Percentiles rank a stretch among this genome's conserved stretches.
phyloP scores from a whole-genome alignment of 2,329 filamentous ascomycete species.

The Gnomoniopsis smithogilvyi region DNA sequence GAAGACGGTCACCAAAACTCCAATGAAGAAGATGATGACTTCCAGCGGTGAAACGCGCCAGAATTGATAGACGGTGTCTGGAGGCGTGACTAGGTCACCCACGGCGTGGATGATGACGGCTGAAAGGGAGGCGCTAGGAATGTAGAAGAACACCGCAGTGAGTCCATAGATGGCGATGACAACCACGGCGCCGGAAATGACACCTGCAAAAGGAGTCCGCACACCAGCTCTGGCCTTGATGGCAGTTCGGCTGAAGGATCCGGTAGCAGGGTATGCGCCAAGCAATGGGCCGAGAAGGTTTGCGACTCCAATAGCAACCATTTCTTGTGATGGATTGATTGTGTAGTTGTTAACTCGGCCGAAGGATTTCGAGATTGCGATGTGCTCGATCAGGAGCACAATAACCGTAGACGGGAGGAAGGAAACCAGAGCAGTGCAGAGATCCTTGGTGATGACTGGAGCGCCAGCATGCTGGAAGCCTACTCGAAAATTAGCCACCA shows the following conservation, averaged over 20 bases:
- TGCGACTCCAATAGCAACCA: conserved; percentile 88
- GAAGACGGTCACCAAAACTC: conserved; percentile 88
- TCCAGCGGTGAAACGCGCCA: conserved; percentile 92
- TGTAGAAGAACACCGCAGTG: conserved; percentile 89
- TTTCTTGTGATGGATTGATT: conserved; percentile 92
- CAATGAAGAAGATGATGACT: conserved; percentile 87
- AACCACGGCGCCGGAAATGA: conserved; percentile 83
- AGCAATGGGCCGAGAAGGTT: conserved; percentile 91
- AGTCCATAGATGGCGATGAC: conserved; percentile 87
- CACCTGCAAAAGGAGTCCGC: conserved; percentile 82
- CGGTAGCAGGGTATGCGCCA: conserved; percentile 87
- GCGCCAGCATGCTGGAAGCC: conserved; percentile 78
- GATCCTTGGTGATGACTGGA: conserved; percentile 62
- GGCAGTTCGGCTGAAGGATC: conserved; percentile 92
- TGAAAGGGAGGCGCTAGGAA: conserved; percentile 74
- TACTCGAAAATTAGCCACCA: conserved; percentile 23
- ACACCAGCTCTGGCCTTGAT: conserved; percentile 98
- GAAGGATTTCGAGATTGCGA: conserved; percentile 96
- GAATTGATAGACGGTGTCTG: conserved; percentile 90
- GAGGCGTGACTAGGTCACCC: conserved; percentile 85
- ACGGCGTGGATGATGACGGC: conserved; percentile 97
- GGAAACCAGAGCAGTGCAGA: conserved; percentile 66
- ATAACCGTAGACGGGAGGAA: conserved; percentile 85
- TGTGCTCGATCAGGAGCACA: conserved; percentile 94
- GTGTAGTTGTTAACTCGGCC: conserved; percentile 94